These are phyloP conservation scores for Galerina sulciceps DNA, from an alignment of 768 basidiomycete species.

Conservation along the genomic window DNA sequence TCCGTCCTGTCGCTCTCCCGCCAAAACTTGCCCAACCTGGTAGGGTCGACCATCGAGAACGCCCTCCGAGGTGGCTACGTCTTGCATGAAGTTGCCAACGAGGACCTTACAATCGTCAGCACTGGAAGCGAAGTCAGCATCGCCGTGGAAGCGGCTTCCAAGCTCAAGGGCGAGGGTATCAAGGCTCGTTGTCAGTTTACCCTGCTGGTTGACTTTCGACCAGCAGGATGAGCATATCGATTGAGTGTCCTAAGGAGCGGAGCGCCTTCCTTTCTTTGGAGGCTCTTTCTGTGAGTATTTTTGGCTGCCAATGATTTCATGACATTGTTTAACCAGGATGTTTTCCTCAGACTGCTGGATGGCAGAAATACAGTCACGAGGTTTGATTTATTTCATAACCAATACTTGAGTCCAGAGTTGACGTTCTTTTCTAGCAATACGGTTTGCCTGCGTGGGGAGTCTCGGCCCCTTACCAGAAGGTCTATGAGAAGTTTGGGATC, in stretches of 20 bases:
- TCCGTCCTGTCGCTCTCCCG: constrained; percentile 84
- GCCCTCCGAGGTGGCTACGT: constrained; percentile 90
- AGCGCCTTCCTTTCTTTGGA: constrained; percentile 90
- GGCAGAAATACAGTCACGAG: constrained; percentile 91
- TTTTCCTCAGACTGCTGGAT: constrained; percentile 66
- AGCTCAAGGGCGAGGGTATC: constrained; percentile 77
- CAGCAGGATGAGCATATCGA: constrained; percentile 80
- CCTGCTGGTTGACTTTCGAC: constrained; percentile 90
- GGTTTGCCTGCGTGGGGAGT: constrained; percentile 82
- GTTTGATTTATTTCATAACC: constrained; percentile 26
- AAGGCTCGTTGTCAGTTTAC: constrained; percentile 88
- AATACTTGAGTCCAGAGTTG: constrained; percentile 3
- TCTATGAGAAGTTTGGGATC: constrained; percentile 90
- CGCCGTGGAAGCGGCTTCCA: constrained; percentile 83
- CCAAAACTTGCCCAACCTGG: constrained; percentile 93
- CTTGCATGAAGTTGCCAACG: constrained; percentile 75
- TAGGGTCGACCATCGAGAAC: constrained; percentile 82
- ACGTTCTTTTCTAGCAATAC: constrained; percentile 54
- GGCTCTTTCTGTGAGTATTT: constrained; percentile 57
- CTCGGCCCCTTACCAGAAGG: constrained; percentile 87
- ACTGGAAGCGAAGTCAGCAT: constrained; percentile 90
- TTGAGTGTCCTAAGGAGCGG: constrained; percentile 87
- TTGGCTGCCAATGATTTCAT: not conserved
- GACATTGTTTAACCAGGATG: not conserved
- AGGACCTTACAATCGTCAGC: constrained; percentile 89